Percentiles rank a stretch among this genome's conserved stretches.
Evolutionary conservation across 257 asterid species (phyloP).

Genomic region (Scutellaria barbata): DNA sequence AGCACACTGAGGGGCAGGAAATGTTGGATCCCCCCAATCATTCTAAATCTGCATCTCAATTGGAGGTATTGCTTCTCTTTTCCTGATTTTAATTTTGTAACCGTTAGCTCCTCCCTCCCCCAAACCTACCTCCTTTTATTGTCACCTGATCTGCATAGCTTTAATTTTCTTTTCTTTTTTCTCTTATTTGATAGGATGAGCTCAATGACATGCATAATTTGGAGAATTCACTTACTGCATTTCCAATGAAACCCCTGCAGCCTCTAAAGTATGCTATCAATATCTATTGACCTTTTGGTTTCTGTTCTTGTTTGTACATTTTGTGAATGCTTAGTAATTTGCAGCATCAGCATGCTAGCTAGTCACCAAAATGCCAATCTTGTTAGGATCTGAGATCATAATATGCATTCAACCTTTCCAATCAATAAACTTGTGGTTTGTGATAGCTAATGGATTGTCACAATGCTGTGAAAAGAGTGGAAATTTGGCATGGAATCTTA

Average conservation of each 20-base stretch:
- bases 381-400: slow-evolving; percentile 18
- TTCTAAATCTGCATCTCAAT: slow-evolving; percentile 48
- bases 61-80: slow-evolving; percentile 47
- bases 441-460: slow-evolving; percentile 14
- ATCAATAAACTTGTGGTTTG: slow-evolving; percentile 16
- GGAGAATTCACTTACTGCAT: slow-evolving; percentile 80
- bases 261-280: slow-evolving; percentile 72
- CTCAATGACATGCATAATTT: slow-evolving; percentile 55
- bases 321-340: slow-evolving; percentile 26
- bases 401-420: background rate
- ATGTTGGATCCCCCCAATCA: slow-evolving; percentile 41
- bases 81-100: background rate
- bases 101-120: background rate
- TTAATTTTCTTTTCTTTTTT: slow-evolving; percentile 13
- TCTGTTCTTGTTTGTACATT: slow-evolving; percentile 32
- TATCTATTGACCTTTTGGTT: slow-evolving; percentile 32
- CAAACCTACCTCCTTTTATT: slow-evolving; percentile 4
- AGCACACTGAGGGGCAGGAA: slow-evolving; percentile 47
- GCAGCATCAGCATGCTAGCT: slow-evolving; percentile 22
- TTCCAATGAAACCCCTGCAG: slow-evolving; percentile 86
- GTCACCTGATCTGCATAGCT: slow-evolving; percentile 30
- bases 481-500: slow-evolving; percentile 7
- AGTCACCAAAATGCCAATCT: slow-evolving; percentile 14
- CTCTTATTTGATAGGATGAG: slow-evolving; percentile 52
- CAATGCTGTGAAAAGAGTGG: background rate